Percentiles rank a stretch among this genome's conserved stretches.
These are phyloP conservation scores for Fusarium albidum DNA, from an alignment of 2,329 filamentous ascomycete species.

Conservation along the genomic window DNA sequence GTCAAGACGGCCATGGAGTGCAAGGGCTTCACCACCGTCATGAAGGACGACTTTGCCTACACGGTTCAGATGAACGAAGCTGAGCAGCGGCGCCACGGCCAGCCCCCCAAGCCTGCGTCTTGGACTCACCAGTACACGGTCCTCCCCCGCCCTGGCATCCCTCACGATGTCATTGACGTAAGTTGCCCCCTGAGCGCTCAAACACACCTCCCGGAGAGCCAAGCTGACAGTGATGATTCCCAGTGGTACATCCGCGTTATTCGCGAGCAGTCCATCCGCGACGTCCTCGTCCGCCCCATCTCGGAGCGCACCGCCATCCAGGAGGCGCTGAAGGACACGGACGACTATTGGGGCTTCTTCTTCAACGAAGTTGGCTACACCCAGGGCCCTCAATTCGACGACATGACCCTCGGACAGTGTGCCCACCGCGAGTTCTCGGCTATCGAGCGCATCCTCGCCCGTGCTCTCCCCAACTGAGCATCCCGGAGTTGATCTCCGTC, in stretches of 20 bases:
- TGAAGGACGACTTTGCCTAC: conserved; percentile 67
- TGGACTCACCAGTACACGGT: conserved; percentile 65
- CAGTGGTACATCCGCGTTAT: conserved; percentile 67
- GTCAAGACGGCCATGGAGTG: conserved; percentile 62
- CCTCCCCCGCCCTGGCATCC: conserved; percentile 55
- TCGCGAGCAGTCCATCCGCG: conserved; percentile 58
- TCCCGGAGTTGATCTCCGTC: not conserved
- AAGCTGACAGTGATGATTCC: conserved; percentile 27
- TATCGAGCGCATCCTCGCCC: conserved; percentile 58
- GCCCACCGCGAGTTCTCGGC: conserved; percentile 57
- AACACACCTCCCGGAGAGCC: not conserved
- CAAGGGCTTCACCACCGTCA: conserved; percentile 66
- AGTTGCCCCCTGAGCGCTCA: conserved; percentile 31
- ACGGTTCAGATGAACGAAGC: conserved; percentile 48
- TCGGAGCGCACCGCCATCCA: conserved; percentile 51
- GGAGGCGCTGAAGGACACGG: conserved; percentile 43
- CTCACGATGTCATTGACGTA: conserved; percentile 65
- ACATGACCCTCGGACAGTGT: conserved; percentile 56
- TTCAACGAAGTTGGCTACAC: conserved; percentile 57
- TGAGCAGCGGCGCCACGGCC: conserved; percentile 51
- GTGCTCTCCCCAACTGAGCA: conserved; percentile 43
- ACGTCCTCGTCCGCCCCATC: conserved; percentile 50
- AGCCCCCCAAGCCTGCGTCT: conserved; percentile 55
- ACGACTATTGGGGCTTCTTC: conserved; percentile 62
- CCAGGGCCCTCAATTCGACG: conserved; percentile 52